Evolutionary conservation across 768 basidiomycete species (phyloP), one percentile per base, ranked within the genome.

Genomic region (Candolleomyces eurysporus): DNA sequence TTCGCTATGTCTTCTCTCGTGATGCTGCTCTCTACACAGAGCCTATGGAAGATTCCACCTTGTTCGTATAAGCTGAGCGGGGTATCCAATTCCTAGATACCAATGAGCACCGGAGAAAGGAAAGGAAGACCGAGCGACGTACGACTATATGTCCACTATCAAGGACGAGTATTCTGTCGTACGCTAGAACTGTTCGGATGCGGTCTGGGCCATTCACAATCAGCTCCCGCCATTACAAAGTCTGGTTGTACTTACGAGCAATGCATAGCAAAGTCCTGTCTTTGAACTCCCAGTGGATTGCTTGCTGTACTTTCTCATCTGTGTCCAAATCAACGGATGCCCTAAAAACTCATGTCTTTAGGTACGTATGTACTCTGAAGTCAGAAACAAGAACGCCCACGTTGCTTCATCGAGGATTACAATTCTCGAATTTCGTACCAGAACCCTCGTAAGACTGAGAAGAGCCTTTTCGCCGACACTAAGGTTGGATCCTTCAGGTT

Each of bases 351-450:
- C 13, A 49, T 19, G 26, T 26, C 26, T 42, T 57, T 9, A 69
- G 60, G n/a, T 31, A 57, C 10, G 6, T 19, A n/a, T 19, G n/a
- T 16, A 13, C 51, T 14, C 11, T 26, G 19, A 21, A 50, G 30
- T 22, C 36, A 57, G 5, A 17, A 21, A 9, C 14, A 43, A 30
- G 14, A 17, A 55, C 26, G 48, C 74, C 61, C 57, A 77, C 75
- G 79, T 92, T 0, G 90, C 91, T 75, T 92, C 91, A 70, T 94
- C 92, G 16, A 94, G 78, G 43, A 94, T 83, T 31, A 92, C 84
- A 45, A 94, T 84, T 67, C 82, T 83, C 8, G 86, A 82, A 70
- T 91, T 83, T 64, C 89, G 87, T 16, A 93, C 91, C 14, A 94
- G 75, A 1, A 92, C 92, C 42, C 92, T 80, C 39, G 92, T 92